phyloP scores from a whole-genome alignment of 768 basidiomycete genomes.

The Favolaschia claudopus region DNA sequence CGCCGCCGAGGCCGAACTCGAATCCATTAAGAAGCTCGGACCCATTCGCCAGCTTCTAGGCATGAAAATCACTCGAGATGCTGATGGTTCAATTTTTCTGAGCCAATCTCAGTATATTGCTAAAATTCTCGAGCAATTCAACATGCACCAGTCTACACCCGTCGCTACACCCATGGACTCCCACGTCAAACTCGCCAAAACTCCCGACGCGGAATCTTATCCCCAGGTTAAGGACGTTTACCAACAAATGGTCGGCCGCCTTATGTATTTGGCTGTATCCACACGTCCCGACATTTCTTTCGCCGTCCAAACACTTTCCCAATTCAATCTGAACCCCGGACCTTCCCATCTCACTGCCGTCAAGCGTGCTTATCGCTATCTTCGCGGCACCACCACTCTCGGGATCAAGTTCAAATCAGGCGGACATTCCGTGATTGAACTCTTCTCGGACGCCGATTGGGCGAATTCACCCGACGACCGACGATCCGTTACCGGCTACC shows the following conservation, averaged over 20 bases:
- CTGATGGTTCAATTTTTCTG: slow-evolving; percentile 7
- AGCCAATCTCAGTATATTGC: slow-evolving; percentile 21
- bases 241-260: slow-evolving; percentile 34
- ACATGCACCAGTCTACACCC: slow-evolving; percentile 1
- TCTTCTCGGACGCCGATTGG: no score
- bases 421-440: no score
- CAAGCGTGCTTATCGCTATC: no score
- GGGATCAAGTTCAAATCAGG: no score
- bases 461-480: no score
- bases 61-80: slow-evolving; percentile 25
- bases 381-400: no score
- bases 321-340: no score
- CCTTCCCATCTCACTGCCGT: no score
- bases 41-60: slow-evolving; percentile 25
- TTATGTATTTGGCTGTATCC: no score
- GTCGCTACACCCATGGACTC: slow-evolving; percentile 21
- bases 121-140: slow-evolving; percentile 9
- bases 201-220: not conserved
- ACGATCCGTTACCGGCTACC: no score
- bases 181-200: no score
- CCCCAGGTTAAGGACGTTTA: slow-evolving; percentile 24
- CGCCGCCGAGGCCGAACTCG: slow-evolving; percentile 15
- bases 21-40: slow-evolving; percentile 14
- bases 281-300: slow-evolving; percentile 42
- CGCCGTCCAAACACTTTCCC: slow-evolving; percentile 31